phyloP scores from a whole-genome alignment of 1,139 yeast species.

The Pichia sorboxylosa region DNA sequence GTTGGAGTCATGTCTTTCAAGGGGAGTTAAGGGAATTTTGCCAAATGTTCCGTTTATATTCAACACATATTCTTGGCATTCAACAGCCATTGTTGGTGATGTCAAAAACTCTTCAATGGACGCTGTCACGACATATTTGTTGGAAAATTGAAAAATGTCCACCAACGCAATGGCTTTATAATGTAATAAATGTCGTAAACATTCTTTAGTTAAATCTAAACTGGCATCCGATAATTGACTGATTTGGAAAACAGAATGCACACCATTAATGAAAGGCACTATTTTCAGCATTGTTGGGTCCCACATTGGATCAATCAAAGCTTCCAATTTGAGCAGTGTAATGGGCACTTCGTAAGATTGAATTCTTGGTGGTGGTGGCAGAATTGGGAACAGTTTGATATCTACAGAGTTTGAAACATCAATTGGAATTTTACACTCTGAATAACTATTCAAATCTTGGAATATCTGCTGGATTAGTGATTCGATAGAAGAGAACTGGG shows the following conservation, averaged over 20 bases:
- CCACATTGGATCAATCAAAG: conserved; percentile 83
- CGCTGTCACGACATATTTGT: conserved; percentile 83
- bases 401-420: conserved; percentile 86
- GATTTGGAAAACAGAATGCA: conserved; percentile 69
- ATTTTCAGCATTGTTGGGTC: conserved; percentile 92
- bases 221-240: conserved; percentile 77
- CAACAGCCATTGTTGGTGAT: conserved; percentile 58
- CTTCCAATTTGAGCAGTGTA: conserved; percentile 59
- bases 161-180: conserved; percentile 74
- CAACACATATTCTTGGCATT: conserved; percentile 74
- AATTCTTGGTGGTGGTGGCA: conserved; percentile 74
- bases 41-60: conserved; percentile 20
- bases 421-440: conserved; percentile 90
- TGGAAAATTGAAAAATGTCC: conserved; percentile 82
- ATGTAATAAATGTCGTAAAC: conserved; percentile 84
- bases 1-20: background rate
- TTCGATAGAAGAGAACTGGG: conserved; percentile 52
- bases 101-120: conserved; percentile 56
- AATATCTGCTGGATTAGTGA: conserved; percentile 78
- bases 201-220: conserved; percentile 64
- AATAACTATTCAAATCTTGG: conserved; percentile 87
- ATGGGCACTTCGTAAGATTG: conserved; percentile 78
- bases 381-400: conserved; percentile 77
- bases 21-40: conserved; percentile 4
- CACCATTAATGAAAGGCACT: conserved; percentile 76